Conservation (phyloP, 1,284 basidiomycete genomes). For the Sutorius eximius region DNA sequence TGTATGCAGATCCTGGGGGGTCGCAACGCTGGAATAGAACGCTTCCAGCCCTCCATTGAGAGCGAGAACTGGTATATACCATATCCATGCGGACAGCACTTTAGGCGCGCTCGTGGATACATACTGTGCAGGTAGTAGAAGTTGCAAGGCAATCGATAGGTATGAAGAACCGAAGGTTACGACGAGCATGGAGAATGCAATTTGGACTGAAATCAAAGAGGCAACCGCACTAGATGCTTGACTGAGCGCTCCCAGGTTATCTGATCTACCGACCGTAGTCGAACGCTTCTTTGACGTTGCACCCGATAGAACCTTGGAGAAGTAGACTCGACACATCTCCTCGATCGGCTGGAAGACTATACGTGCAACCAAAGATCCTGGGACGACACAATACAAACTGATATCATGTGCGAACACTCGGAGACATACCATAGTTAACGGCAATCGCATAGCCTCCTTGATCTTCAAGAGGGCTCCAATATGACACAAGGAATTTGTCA, state of each 20-base stretch:
- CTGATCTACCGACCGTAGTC: background rate
- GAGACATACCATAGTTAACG: constrained; percentile 81
- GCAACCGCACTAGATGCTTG: constrained; percentile 45
- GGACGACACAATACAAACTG: constrained; percentile 1
- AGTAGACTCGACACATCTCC: constrained; percentile 85
- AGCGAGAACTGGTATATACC: constrained; percentile 85
- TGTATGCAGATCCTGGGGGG: constrained; percentile 56
- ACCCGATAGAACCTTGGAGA: constrained; percentile 64
- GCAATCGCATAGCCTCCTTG: constrained; percentile 95
- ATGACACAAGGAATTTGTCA: constrained; percentile 87
- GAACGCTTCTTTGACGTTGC: constrained; percentile 3
- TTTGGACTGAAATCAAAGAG: constrained; percentile 68
- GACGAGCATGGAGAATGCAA: constrained; percentile 69
- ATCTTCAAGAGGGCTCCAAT: constrained; percentile 78
- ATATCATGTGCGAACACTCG: constrained; percentile 7
- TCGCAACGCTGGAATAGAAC: constrained; percentile 80
- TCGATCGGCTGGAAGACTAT: constrained; percentile 93
- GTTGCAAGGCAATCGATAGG: constrained; percentile 62
- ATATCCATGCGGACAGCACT: constrained; percentile 76
- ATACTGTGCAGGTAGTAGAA: constrained; percentile 75
- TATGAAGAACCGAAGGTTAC: constrained; percentile 75
- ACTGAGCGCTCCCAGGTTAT: constrained; percentile 16
- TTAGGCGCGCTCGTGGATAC: constrained; percentile 69
- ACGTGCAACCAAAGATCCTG: constrained; percentile 88
- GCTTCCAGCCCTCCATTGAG: constrained; percentile 89